phyloP scores from a whole-genome alignment of 2,329 filamentous ascomycete genomes.

The Sporothrix curviconia region DNA sequence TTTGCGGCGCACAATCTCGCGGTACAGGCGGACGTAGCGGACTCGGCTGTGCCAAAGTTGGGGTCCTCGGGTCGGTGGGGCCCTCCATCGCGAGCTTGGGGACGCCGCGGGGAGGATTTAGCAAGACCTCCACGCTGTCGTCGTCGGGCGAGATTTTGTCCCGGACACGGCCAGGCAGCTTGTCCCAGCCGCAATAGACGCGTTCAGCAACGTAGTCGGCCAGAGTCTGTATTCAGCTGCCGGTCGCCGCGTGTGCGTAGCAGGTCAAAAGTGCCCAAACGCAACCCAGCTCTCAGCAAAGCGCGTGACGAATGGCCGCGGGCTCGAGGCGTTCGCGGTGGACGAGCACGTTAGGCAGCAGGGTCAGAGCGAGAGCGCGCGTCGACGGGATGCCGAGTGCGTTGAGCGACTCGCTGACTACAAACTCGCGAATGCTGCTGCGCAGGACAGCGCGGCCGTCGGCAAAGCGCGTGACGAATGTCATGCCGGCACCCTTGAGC shows the following conservation, averaged over 20 bases:
- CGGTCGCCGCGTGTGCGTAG: constrained; percentile 75
- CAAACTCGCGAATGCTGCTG: constrained; percentile 88
- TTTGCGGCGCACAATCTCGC: constrained; percentile 82
- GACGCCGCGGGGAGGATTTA: constrained; percentile 23
- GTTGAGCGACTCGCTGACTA: constrained; percentile 84
- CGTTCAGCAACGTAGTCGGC: constrained; percentile 82
- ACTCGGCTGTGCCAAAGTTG: constrained; percentile 60
- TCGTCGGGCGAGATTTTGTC: constrained; percentile 26
- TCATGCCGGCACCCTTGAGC: constrained; percentile 87
- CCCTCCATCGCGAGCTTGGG: constrained; percentile 2
- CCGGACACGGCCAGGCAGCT: constrained; percentile 58
- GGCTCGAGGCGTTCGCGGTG: constrained; percentile 76
- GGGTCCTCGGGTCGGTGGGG: constrained; percentile 25
- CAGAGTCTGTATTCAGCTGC: constrained; percentile 61
- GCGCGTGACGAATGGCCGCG: constrained; percentile 82
- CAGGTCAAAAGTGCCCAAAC: constrained; percentile 96
- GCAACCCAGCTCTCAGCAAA: constrained; percentile 89
- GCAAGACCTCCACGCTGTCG: constrained; percentile 2
- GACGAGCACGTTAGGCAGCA: constrained; percentile 67
- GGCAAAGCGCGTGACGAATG: constrained; percentile 92
- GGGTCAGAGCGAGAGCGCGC: constrained; percentile 72
- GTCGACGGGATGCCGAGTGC: constrained; percentile 82
- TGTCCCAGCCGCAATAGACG: constrained; percentile 81
- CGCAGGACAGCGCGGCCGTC: constrained; percentile 91
- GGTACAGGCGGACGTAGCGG: constrained; percentile 77